A percentile compares a stretch with the other conserved stretches of the same genome.
phyloP scores from a whole-genome alignment of 2,329 filamentous ascomycete genomes.

The Calonectria hongkongensis region DNA sequence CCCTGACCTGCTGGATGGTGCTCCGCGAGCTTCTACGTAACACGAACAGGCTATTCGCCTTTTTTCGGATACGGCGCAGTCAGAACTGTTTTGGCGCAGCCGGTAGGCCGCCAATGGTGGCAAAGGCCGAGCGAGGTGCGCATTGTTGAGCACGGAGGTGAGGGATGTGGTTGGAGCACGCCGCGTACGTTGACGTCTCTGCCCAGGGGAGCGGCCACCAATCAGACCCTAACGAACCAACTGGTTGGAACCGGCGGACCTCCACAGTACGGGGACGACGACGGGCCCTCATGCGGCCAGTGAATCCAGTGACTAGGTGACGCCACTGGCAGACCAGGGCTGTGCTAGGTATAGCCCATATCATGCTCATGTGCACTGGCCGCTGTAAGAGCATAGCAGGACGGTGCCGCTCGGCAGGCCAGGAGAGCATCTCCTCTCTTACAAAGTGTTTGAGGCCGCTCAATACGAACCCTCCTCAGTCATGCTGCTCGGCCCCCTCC shows the following conservation, averaged over 20 bases:
- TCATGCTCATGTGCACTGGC: conserved; percentile 37
- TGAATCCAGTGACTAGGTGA: conserved; percentile 38
- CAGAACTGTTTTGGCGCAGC: conserved; percentile 49
- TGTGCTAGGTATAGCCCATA: conserved; percentile 15
- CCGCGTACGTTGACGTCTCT: conserved; percentile 44
- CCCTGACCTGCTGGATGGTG: conserved; percentile 37
- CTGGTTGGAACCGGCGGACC: conserved; percentile 47
- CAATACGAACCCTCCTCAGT: conserved; percentile 29
- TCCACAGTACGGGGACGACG: conserved; percentile 47
- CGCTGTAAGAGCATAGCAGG: conserved; percentile 23
- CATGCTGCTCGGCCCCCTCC: conserved; percentile 38
- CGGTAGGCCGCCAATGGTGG: conserved; percentile 52
- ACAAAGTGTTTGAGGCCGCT: conserved; percentile 29
- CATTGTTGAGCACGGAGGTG: conserved; percentile 37
- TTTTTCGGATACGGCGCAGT: conserved; percentile 20
- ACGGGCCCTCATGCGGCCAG: conserved; percentile 42
- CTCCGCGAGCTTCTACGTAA: conserved; percentile 41
- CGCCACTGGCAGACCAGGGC: conserved; percentile 41
- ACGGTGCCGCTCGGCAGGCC: conserved; percentile 16
- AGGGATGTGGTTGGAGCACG: conserved; percentile 43
- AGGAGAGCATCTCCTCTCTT: conserved; percentile 28
- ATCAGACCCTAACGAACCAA: conserved; percentile 54
- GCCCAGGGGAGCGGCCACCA: conserved; percentile 51
- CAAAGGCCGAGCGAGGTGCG: conserved; percentile 50
- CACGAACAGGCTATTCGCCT: conserved; percentile 40